These are phyloP conservation scores for Cystobasidiaceae sp. DNA, from an alignment of 1,284 basidiomycete genomes.

Conservation along the genomic window DNA sequence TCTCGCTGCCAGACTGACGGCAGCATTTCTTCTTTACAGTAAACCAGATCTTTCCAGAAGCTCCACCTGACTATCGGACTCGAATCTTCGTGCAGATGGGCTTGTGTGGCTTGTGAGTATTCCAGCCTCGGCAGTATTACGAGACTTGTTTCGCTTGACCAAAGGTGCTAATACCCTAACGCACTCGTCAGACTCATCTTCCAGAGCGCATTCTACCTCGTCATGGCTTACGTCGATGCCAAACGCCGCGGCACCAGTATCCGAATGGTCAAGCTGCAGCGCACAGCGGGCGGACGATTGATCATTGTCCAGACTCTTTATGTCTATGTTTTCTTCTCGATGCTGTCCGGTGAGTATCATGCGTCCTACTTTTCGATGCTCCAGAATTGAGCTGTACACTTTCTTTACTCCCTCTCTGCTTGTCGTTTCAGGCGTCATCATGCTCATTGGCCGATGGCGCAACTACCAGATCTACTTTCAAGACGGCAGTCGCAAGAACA, in stretches of 20 bases:
- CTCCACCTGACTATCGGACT: neutral
- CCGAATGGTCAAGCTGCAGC: neutral
- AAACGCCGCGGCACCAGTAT: neutral
- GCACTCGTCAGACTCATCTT: neutral
- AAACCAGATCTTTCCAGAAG: neutral
- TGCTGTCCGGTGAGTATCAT: neutral
- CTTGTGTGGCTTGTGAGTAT: neutral
- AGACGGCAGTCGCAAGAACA: neutral
- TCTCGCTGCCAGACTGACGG: no score
- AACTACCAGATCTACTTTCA: neutral
- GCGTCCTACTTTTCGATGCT: neutral
- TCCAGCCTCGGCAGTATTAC: neutral
- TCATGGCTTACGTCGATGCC: neutral
- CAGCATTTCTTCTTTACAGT: neutral
- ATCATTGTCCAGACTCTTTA: neutral
- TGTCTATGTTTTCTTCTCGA: neutral
- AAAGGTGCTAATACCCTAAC: no score
- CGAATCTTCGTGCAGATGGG: neutral
- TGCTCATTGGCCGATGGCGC: neutral
- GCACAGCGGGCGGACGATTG: neutral
- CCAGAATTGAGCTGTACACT: neutral
- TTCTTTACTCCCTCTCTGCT: neutral
- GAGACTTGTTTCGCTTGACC: neutral
- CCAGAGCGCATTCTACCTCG: neutral
- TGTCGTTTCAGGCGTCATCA: neutral